Base-by-base conservation (phyloP, 139 green algal species). In the Penium margaritaceum region DNA sequence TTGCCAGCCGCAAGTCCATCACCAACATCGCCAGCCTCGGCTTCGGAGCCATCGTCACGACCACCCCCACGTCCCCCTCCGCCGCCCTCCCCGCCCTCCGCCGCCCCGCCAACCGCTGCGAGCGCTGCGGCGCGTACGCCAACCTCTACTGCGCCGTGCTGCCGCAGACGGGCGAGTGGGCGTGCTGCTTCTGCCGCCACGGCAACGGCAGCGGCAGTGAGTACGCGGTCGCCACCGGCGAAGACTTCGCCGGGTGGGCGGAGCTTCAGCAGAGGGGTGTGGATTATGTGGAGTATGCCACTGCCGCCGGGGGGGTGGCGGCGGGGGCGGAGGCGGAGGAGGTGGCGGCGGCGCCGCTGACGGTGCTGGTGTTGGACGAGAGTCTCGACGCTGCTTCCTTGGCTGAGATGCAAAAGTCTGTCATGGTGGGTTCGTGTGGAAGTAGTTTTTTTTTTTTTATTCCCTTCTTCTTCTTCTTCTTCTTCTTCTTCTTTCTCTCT, bases 91-190 rank as follows among this genome's bases (percentile, higher is more conserved):
- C 70, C 15, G 38, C 46, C 27, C 14, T 78, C 34, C 36, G 61
- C 24, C 33, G 39, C 3, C 33, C 29, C n/a, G 63, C 70, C n/a
- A 15, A 76, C 21, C 37, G 17, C 21, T 78, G 70, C 70, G 61
- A 75, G 61, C 27, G 21, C 34, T 78, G 70, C 63, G 70, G 70
- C 33, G 70, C 70, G 21, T 61, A 78, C 51, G n/a, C 62, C 34
- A 78, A 78, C 62, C 63, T 76, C 21, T 76, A 78, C 39, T 78
- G 70, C 58, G 19, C 21, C 21, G 35, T 76, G 14, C 32, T 62
- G 21, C 70, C 41, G 14, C 55, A 32, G 6, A 72, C 55, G 14
- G 68, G 68, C 33, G 55, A 76, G 60, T 76, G 68, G 68, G 24
- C 30, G 30, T 76, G 68, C 33, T 6, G 75, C 9, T 74, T 76